Percentiles rank a stretch among this genome's conserved stretches.
Evolutionary conservation across 768 basidiomycete species (phyloP).

Genomic region (Boletus rubescentipes): DNA sequence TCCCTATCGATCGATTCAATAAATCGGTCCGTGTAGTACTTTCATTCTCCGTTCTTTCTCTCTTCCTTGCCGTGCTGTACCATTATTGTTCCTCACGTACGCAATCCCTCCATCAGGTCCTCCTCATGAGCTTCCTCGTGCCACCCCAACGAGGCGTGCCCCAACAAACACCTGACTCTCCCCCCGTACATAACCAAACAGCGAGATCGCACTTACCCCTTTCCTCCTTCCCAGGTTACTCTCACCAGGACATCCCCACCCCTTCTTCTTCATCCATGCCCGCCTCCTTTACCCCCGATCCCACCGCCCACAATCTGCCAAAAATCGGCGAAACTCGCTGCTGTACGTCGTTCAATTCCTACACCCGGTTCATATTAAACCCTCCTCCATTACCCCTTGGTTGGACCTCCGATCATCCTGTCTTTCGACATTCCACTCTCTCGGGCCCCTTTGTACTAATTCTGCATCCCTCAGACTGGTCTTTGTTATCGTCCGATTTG

Average conservation of each 20-base stretch:
- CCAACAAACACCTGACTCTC: slow-evolving; percentile 27
- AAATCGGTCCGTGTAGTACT: slow-evolving; percentile 13
- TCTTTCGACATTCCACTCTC: slow-evolving; percentile 9
- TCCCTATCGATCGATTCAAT: slow-evolving; percentile 16
- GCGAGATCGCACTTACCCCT: slow-evolving; percentile 37
- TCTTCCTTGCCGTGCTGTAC: slow-evolving; percentile 14
- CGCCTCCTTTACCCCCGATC: slow-evolving; percentile 36
- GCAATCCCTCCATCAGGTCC: slow-evolving; percentile 21
- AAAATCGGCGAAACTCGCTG: slow-evolving; percentile 73
- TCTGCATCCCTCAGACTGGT: slow-evolving; percentile 59
- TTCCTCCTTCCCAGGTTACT: slow-evolving; percentile 38
- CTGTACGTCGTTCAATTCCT: slow-evolving; percentile 49
- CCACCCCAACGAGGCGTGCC: slow-evolving; percentile 34
- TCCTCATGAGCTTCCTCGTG: slow-evolving; percentile 36
- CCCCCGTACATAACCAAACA: slow-evolving; percentile 33
- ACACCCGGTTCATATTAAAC: slow-evolving; percentile 7
- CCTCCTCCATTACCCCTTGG: slow-evolving; percentile 2
- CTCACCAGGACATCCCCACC: slow-evolving; percentile 32
- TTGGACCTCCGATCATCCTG: slow-evolving; percentile 26
- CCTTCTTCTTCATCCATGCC: slow-evolving; percentile 29
- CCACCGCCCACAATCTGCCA: slow-evolving; percentile 40
- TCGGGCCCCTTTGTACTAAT: slow-evolving; percentile 22
- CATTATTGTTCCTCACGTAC: slow-evolving; percentile 21
- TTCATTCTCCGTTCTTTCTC: slow-evolving; percentile 19
- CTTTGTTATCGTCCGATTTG: slow-evolving; percentile 72